Base-by-base conservation (phyloP, 805 yeast genomes). In the Clavispora asparagi region DNA sequence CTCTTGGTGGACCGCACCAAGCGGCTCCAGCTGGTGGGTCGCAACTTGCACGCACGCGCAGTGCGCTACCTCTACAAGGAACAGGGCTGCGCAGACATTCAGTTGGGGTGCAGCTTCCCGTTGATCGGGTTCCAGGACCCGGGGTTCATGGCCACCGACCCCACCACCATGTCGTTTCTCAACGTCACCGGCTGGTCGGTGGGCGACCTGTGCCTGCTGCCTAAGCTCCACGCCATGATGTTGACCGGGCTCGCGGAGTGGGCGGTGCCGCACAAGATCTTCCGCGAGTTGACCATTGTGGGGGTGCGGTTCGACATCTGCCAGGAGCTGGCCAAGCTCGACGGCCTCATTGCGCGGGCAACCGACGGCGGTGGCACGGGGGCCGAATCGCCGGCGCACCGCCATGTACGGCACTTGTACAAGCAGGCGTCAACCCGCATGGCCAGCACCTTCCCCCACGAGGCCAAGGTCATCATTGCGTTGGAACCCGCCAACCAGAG, bases 291-390 rank as follows among this genome's bases (percentile, higher is more conserved):
- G 50, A 78, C 76, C 65, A 76, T 78, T 46, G 78, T 78, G 35
- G 83, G 83, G 3, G 75, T 80, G 12, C 63, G 79, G 50, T 79
- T 81, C 59, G 82, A 78, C 53, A 68, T 79, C n/a, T 74, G 81
- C 53, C 66, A 62, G 48, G 68, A 74, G 46, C 60, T 71, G 11
- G 61, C 63, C 4, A 72, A 74, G 50, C 61, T 79, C 37, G 57
- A 71, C 51, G 60, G 63, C n/a, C 57, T 78, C n/a, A 62, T 77
- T 6, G 55, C 62, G 30, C 52, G 61, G 17, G 49, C 60, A 4
- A 54, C 50, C n/a, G 38, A 47, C 7, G 51, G 46, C 56, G 29
- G 7, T 25, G 17, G 29, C 12, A 27, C 30, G 11, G 28, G 11
- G 44, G 12, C 42, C 40, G 46, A 57, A 19, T 36, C 48, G 26